Evolutionary conservation across 163 green algal genomes (phyloP), one percentile per base, ranked within the genome.

Genomic region (Chloroidium sp.): DNA sequence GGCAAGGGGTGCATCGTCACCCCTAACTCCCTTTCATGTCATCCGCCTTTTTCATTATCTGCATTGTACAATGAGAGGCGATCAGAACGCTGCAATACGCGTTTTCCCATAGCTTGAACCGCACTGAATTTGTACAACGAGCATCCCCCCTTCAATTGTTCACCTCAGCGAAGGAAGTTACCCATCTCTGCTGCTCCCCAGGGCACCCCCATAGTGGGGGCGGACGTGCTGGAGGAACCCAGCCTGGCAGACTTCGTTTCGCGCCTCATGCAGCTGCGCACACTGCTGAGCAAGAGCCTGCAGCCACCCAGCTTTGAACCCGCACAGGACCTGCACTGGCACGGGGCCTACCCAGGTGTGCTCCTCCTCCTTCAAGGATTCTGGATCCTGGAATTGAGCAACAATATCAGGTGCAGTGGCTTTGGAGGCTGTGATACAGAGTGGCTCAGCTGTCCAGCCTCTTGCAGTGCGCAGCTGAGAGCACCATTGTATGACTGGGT

Each of bases 331-430:
- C 0, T 80, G 3, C 14, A 8, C n/a, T 80, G 76, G 76, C 57
- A 80, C 10, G 76, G 76, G 36, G 76, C 76, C 14, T 8, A 13
- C n/a, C 62, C 76, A 74, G 76, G 76, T 80, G 62, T 62, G 62
- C 62, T 36, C n/a, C 75, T 62, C n/a, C 58, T 76, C 8, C 2
- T 36, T 1, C 59, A 8, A 76, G 12, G 12, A 12, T 36, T 6
- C 4, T 14, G 58, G 3, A 76, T 12, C 12, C 69, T 6, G 10
- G 10, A 3, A 58, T 72, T n/a, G 6, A 72, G 6, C 6, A n/a
- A n/a, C 8, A 36, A 36, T 36, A 36, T 36, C 36, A 36, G 36
- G 36, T 36, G 36, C 36, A 36, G 36, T 36, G 36, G 36, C 36
- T 36, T 36, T 36, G 36, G 36, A 36, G 36, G 36, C 36, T 36